Evolutionary conservation across 1,284 basidiomycete species (phyloP), one percentile per base, ranked within the genome.

Genomic region (Rhodofomes roseus): DNA sequence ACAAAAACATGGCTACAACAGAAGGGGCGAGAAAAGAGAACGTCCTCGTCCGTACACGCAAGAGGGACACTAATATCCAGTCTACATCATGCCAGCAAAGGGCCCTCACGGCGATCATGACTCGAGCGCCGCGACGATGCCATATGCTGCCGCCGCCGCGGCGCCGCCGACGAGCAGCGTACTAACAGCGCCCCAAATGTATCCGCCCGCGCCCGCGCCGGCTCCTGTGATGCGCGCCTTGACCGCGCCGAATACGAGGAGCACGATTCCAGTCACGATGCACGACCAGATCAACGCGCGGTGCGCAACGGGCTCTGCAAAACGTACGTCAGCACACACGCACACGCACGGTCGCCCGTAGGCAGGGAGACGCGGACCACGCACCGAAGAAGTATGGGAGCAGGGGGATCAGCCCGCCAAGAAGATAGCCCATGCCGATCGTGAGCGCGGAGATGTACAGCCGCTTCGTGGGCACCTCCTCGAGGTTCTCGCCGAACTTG

Each of bases 111-210:
- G 14, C 37, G 29, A 31, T 62, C 53, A 65, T 40, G 58, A 61
- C 68, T 95, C 95, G 60, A 98, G 72, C 1, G 83, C 77, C 58
- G 85, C 87, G 50, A 97, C 95, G 61, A 98, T 87, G 1, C 80
- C 89, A 71, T 93, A 98, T 1, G 95, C 93, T 0, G 93, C 92
- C 0, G 85, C 95, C 0, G 96, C 94, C 0, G 96, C 95, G 0
- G 92, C 76, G 29, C 93, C 95, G 57, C 96, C 96, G 2, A 98
- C 96, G 43, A 92, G 76, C 56, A 96, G 77, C n/a, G 93, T 98
- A 66, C 86, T 90, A 23, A 93, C 70, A 1, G 94, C 93, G n/a
- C 95, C 95, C 83, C 91, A 93, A 9, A 92, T 71, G 69, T 84
- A 92, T 56, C 80, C 85, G 59, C 69, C 79, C 51, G 70, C 71